A percentile compares a stretch with the other conserved stretches of the same genome.
Evolutionary conservation across 805 yeast species (phyloP).

Genomic region (Candida berthetii): DNA sequence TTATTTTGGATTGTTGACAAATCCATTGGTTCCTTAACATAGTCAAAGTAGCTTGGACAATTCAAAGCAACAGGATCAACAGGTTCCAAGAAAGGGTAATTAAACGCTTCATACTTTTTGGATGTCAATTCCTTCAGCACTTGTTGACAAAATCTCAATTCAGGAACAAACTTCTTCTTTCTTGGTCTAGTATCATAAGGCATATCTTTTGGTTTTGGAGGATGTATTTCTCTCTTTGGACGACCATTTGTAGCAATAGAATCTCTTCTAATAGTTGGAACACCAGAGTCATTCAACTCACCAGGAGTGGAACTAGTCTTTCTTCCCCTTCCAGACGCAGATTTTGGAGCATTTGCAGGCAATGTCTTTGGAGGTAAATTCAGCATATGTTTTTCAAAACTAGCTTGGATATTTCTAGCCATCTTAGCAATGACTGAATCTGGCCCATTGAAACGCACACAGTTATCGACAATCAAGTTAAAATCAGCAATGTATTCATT

Average conservation of each 20-base stretch:
- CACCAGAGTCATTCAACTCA: slow-evolving; percentile 35
- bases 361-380: slow-evolving; percentile 73
- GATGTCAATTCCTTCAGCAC: slow-evolving; percentile 75
- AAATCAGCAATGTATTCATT: slow-evolving; percentile 70
- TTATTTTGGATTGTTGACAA: slow-evolving; percentile 78
- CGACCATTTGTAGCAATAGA: slow-evolving; percentile 66
- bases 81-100: slow-evolving; percentile 88
- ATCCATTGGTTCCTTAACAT: slow-evolving; percentile 93
- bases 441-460: slow-evolving; percentile 80
- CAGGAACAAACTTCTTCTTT: slow-evolving; percentile 86
- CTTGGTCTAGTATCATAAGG: slow-evolving; percentile 89
- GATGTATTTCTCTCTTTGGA: slow-evolving; percentile 94
- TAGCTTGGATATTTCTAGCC: slow-evolving; percentile 87
- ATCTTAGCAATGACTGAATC: slow-evolving; percentile 79
- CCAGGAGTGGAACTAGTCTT: slow-evolving; percentile 20
- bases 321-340: slow-evolving; percentile 11
- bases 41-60: slow-evolving; percentile 83
- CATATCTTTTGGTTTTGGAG: slow-evolving; percentile 91
- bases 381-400: slow-evolving; percentile 88
- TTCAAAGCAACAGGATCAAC: slow-evolving; percentile 94
- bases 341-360: slow-evolving; percentile 17
- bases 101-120: slow-evolving; percentile 77
- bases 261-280: slow-evolving; percentile 69
- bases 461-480: slow-evolving; percentile 78
- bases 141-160: slow-evolving; percentile 78